Conservation (phyloP, 139 green algal species). For the Chlorella vulgaris region DNA sequence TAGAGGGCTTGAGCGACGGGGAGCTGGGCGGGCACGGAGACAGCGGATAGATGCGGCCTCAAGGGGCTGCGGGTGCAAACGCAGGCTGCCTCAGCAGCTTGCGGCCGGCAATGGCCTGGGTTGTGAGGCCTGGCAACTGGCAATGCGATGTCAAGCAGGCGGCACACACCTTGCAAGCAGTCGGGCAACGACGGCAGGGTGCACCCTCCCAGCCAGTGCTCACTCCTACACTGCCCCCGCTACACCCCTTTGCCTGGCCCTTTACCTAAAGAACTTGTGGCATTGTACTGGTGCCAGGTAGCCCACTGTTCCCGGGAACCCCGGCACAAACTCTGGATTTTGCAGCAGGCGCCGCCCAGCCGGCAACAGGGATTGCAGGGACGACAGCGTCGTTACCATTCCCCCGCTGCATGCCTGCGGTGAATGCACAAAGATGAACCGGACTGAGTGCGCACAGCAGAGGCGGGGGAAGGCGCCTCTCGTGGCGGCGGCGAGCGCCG, state of each 20-base stretch:
- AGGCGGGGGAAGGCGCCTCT: no score
- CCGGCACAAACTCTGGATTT: background rate
- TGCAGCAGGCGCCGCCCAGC: background rate
- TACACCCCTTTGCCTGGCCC: background rate
- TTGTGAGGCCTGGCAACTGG: no score
- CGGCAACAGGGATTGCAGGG: background rate
- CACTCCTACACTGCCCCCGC: background rate
- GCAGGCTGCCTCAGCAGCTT: no score
- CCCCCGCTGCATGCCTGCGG: conserved; percentile 1
- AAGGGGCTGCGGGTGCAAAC: background rate
- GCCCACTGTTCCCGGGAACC: background rate
- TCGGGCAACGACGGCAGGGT: no score
- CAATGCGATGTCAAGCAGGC: no score
- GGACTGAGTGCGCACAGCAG: background rate
- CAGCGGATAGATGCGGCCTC: background rate
- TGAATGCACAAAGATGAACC: no score
- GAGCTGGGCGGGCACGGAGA: no score
- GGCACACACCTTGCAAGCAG: no score
- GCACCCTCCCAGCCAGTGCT: background rate
- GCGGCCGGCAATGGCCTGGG: no score
- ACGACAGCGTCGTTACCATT: background rate
- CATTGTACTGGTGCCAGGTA: conserved; percentile 33
- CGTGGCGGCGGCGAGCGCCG: background rate
- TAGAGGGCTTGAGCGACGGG: no score
- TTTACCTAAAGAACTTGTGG: conserved; percentile 22